phyloP scores from a whole-genome alignment of 805 yeast species.

The Debaryomyces tyrocola region DNA sequence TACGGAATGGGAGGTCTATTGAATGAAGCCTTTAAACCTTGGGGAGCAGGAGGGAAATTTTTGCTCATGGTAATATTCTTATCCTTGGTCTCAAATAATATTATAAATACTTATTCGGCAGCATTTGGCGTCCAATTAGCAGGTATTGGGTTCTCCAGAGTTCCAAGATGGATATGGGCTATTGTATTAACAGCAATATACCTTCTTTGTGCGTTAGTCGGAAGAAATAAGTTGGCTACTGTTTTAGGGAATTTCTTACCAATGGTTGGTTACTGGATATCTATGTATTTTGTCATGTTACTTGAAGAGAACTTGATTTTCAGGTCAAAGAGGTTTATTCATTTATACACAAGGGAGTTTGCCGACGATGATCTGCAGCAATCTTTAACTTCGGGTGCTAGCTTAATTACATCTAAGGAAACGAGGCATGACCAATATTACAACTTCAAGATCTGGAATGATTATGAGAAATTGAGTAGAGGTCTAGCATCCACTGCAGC shows the following conservation, averaged over 20 bases:
- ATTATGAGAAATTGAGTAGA: conserved; percentile 54
- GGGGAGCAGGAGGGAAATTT: conserved; percentile 83
- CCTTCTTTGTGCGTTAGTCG: conserved; percentile 71
- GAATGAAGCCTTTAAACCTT: conserved; percentile 59
- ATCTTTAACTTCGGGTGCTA: conserved; percentile 24
- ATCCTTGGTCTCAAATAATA: conserved; percentile 78
- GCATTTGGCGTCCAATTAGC: conserved; percentile 76
- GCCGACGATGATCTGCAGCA: conserved; percentile 12
- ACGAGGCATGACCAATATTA: conserved; percentile 46
- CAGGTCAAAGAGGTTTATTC: conserved; percentile 46
- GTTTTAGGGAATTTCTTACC: conserved; percentile 82
- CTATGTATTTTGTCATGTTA: conserved; percentile 72
- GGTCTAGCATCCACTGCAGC: conserved; percentile 72
- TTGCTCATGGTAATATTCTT: conserved; percentile 66
- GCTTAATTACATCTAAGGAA: conserved; percentile 23
- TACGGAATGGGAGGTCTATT: conserved; percentile 78
- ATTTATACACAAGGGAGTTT: conserved; percentile 33
- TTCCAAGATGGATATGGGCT: conserved; percentile 81
- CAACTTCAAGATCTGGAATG: conserved; percentile 77
- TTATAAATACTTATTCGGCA: conserved; percentile 77
- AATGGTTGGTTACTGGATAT: conserved; percentile 90
- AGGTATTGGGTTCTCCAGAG: conserved; percentile 50
- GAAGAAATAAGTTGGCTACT: conserved; percentile 67
- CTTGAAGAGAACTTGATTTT: conserved; percentile 73
- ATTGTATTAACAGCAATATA: conserved; percentile 61